Evolutionary conservation across 73 alveolate species (phyloP).

Genomic region (Loxodes magnus): DNA sequence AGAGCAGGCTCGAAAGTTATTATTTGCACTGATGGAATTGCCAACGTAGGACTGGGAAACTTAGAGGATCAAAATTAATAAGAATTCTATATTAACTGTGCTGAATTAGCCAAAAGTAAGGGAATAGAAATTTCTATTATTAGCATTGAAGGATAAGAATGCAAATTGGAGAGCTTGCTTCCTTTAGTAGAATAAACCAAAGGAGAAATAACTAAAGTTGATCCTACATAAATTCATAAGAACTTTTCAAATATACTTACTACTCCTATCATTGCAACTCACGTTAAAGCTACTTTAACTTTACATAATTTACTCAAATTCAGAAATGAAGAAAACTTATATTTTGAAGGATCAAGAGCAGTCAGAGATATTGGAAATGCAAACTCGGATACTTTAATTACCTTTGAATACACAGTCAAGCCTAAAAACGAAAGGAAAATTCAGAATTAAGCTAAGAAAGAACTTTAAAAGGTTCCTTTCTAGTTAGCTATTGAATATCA

Average conservation of each 20-base stretch:
- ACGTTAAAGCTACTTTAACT: conserved; percentile 52
- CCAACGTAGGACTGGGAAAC: conserved; percentile 86
- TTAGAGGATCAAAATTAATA: no score
- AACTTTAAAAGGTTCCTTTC: conserved; percentile 59
- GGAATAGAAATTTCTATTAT: conserved; percentile 62
- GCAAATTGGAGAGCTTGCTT: conserved; percentile 62
- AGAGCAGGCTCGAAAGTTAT: conserved; percentile 76
- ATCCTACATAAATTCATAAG: conserved; percentile 61
- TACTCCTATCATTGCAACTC: conserved; percentile 62
- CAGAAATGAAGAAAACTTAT: conserved; percentile 59
- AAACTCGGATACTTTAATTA: conserved; percentile 53
- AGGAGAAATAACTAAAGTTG: conserved; percentile 77
- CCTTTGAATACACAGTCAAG: conserved; percentile 77
- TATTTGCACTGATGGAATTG: conserved; percentile 91
- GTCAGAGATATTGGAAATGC: conserved; percentile 68
- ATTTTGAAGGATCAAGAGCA: conserved; percentile 35
- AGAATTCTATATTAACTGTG: conserved; percentile 60
- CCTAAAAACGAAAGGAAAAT: conserved; percentile 27
- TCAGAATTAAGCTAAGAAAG: no score
- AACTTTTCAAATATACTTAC: conserved; percentile 70
- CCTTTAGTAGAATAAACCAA: conserved; percentile 69
- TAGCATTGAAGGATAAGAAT: conserved; percentile 80
- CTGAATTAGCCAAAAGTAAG: conserved; percentile 54
- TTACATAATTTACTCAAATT: conserved; percentile 72
- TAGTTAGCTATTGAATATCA: conserved; percentile 46